Conservation (phyloP, 2,329 filamentous ascomycete genomes). For the Cladosporium cucumerinum region DNA sequence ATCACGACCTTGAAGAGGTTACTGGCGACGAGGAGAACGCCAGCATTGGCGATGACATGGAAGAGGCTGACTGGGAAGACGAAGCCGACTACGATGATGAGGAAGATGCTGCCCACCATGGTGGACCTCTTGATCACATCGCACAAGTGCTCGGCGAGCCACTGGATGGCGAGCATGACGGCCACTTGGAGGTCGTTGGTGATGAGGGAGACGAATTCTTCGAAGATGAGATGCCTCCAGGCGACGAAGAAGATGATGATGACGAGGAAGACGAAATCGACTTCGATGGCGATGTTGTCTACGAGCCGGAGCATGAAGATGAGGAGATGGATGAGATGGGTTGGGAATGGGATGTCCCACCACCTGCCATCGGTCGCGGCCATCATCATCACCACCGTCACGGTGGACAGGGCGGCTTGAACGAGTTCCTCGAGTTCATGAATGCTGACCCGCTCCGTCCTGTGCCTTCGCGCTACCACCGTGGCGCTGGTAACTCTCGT, state of each 20-base stretch:
- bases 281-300: slow-evolving; percentile 63
- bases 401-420: slow-evolving; percentile 18
- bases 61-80: slow-evolving; percentile 45
- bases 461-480: slow-evolving; percentile 9
- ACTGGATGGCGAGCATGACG: slow-evolving; percentile 35
- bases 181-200: slow-evolving; percentile 37
- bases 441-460: slow-evolving; percentile 24
- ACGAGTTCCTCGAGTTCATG: slow-evolving; percentile 30
- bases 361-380: slow-evolving; percentile 6
- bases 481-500: slow-evolving; percentile 30
- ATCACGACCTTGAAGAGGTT: slow-evolving; percentile 57
- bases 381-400: slow-evolving; percentile 27
- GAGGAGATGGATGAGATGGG: slow-evolving; percentile 31
- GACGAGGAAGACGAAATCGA: slow-evolving; percentile 64
- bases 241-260: slow-evolving; percentile 45
- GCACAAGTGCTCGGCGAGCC: slow-evolving; percentile 40
- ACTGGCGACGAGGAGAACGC: slow-evolving; percentile 48
- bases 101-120: slow-evolving; percentile 44
- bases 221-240: slow-evolving; percentile 58
- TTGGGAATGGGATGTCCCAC: slow-evolving; percentile 14
- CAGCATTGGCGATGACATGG: slow-evolving; percentile 42
- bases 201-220: slow-evolving; percentile 48
- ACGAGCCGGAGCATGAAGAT: slow-evolving; percentile 48
- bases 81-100: slow-evolving; percentile 37
- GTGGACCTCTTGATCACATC: slow-evolving; percentile 34